A percentile compares a stretch with the other conserved stretches of the same genome.
Conservation (phyloP, 352 stramenopile genomes). For the Phytophthora capsici region DNA sequence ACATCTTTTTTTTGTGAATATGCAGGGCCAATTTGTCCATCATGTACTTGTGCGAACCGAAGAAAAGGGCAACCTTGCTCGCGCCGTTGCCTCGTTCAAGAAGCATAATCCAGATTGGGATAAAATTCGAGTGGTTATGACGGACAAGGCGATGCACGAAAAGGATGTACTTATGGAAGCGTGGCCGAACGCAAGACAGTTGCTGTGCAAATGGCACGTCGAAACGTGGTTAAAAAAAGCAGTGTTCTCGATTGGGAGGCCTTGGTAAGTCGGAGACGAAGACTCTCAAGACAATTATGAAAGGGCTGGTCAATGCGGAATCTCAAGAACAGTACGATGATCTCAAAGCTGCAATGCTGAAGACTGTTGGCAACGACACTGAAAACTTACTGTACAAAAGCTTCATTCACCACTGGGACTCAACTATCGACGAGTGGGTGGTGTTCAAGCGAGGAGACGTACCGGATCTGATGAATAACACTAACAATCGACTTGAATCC, state of each 20-base stretch:
- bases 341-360: background rate
- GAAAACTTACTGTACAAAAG: slow-evolving; percentile 2
- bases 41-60: slow-evolving; percentile 11
- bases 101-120: slow-evolving; percentile 10
- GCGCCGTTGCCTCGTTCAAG: slow-evolving; percentile 6
- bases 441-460: background rate
- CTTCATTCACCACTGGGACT: slow-evolving; percentile 16
- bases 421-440: slow-evolving; percentile 8
- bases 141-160: slow-evolving; percentile 16
- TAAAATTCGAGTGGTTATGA: slow-evolving; percentile 10
- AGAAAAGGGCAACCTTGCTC: slow-evolving; percentile 5
- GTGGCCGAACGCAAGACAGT: slow-evolving; percentile 5
- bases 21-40: slow-evolving; percentile 12
- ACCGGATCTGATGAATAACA: background rate
- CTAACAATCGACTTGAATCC: background rate
- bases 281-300: slow-evolving; percentile 1
- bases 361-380: background rate
- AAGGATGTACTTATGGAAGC: slow-evolving; percentile 11
- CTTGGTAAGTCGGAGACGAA: background rate
- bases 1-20: background rate
- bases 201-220: slow-evolving; percentile 9
- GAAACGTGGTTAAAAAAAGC: slow-evolving; percentile 17
- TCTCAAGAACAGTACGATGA: slow-evolving; percentile 6
- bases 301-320: slow-evolving; percentile 1
- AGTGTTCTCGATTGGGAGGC: slow-evolving; percentile 6